Base-by-base conservation (phyloP, 208 protist genomes). In the Leishmania arabica region DNA sequence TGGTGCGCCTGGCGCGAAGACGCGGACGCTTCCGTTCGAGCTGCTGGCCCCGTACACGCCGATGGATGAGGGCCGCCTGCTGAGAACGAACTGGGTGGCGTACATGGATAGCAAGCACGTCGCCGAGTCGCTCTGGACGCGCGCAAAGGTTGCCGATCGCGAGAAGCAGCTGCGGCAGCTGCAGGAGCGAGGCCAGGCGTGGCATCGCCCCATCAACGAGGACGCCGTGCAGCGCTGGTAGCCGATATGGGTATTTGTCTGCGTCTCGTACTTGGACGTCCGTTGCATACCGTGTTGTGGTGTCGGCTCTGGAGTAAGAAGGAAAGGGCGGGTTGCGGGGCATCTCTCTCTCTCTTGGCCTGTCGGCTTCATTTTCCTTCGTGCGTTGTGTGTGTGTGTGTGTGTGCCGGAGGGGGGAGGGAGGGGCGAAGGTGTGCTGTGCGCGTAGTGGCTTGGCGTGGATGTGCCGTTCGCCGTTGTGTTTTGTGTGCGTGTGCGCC, bases 81-180 rank as follows among this genome's bases (percentile, higher is more conserved):
- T 95, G 53, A 81, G 86, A 69, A 92, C 91, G 83, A 98, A 98
- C 75, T 98, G 95, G 94, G 90, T 97, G 87, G 94, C 94, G 34
- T 98, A 96, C 84, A 78, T 98, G 79, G 95, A 98, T 76, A 98
- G 97, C 84, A 96, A 97, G 79, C 92, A 98, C 83, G 94, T 98
- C 13, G 94, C 95, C 31, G 92, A 98, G 88, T 90, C 88, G 45
- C 86, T 97, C 69, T 98, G 95, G 94, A 98, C 94, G 68, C 86
- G 94, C 24, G 79, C 87, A 3, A 94, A 92, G 87, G 84, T 96
- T n/a, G 92, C 87, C 24, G 93, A 97, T 68, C 81, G 93, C 54
- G 93, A 96, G 82, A 95, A 95, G 86, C 72, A 89, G 79, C 87
- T 95, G 76, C 87, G 93, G 3, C 79, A 71, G 69, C 80, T 96